Conservation (phyloP, 2,329 filamentous ascomycete genomes). For the Fusarium sp. region DNA sequence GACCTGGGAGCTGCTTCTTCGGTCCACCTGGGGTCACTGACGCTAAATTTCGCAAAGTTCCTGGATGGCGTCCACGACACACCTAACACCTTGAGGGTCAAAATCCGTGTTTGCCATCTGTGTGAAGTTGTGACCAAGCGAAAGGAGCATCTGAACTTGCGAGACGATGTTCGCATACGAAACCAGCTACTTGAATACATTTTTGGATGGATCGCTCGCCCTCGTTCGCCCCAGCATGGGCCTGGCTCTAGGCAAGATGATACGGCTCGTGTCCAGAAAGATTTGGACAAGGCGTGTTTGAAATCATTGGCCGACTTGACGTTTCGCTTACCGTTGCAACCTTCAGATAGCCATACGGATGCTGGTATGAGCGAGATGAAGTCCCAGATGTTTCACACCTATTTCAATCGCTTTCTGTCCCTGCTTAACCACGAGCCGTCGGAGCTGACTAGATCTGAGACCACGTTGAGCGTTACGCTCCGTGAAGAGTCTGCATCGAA, state of each 20-base stretch:
- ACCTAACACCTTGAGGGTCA: conserved; percentile 68
- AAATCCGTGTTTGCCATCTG: conserved; percentile 75
- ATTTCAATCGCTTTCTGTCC: conserved; percentile 76
- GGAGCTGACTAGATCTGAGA: conserved; percentile 51
- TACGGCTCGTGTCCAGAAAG: conserved; percentile 67
- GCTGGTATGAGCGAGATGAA: conserved; percentile 75
- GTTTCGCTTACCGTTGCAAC: conserved; percentile 73
- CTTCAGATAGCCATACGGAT: conserved; percentile 72
- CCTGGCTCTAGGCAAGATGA: conserved; percentile 66
- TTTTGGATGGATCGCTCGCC: conserved; percentile 74
- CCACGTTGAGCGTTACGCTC: conserved; percentile 48
- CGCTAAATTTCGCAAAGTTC: conserved; percentile 75
- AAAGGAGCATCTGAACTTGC: conserved; percentile 74
- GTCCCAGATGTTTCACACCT: conserved; percentile 76
- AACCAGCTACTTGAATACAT: conserved; percentile 76
- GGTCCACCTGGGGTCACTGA: conserved; percentile 71
- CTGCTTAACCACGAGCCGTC: conserved; percentile 68
- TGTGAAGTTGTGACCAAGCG: conserved; percentile 73
- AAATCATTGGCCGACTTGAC: conserved; percentile 73
- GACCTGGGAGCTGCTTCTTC: conserved; percentile 71
- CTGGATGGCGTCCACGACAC: conserved; percentile 68
- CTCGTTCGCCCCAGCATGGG: conserved; percentile 61
- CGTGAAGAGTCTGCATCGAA: conserved; percentile 67
- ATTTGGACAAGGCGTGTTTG: conserved; percentile 73
- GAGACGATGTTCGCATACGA: conserved; percentile 74